Evolutionary conservation across 2,329 filamentous ascomycete species (phyloP).

Genomic region (Colletotrichum kahawae): DNA sequence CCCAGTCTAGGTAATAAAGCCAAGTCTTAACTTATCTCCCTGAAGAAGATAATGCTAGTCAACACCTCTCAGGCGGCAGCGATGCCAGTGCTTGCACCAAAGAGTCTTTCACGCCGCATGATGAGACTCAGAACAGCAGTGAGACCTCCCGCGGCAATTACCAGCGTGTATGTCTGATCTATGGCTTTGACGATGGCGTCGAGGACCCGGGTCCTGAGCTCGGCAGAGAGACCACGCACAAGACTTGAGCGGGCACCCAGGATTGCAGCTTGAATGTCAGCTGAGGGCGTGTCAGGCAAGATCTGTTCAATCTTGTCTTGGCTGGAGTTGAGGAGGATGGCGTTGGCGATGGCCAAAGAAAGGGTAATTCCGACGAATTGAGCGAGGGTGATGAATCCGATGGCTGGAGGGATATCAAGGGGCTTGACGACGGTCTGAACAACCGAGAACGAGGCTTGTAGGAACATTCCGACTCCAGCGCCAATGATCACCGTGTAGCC

Average conservation of each 20-base stretch:
- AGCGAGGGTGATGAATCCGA: slow-evolving; percentile 38
- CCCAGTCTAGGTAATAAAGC: neutral
- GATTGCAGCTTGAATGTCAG: neutral
- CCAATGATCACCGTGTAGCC: slow-evolving; percentile 43
- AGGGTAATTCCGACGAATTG: neutral
- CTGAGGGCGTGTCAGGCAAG: neutral
- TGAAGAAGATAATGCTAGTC: neutral
- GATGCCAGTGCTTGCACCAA: slow-evolving; percentile 2
- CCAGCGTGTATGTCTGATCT: slow-evolving; percentile 31
- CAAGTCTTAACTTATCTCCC: neutral
- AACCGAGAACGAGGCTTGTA: slow-evolving; percentile 40
- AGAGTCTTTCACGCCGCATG: slow-evolving; percentile 40
- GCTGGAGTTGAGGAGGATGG: neutral
- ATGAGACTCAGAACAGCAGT: slow-evolving; percentile 32
- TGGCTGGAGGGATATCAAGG: slow-evolving; percentile 29
- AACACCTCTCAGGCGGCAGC: neutral
- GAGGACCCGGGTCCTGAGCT: neutral
- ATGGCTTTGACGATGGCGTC: neutral
- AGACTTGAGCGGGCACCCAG: neutral
- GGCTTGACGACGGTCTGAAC: slow-evolving; percentile 35
- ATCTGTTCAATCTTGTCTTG: neutral
- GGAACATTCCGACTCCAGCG: slow-evolving; percentile 37
- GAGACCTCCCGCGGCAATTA: slow-evolving; percentile 35
- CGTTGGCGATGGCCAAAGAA: neutral
- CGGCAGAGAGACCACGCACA: neutral